Evolutionary conservation across 345 rosid genomes (phyloP).

Genomic region (Xanthoceras sorbifolium): DNA sequence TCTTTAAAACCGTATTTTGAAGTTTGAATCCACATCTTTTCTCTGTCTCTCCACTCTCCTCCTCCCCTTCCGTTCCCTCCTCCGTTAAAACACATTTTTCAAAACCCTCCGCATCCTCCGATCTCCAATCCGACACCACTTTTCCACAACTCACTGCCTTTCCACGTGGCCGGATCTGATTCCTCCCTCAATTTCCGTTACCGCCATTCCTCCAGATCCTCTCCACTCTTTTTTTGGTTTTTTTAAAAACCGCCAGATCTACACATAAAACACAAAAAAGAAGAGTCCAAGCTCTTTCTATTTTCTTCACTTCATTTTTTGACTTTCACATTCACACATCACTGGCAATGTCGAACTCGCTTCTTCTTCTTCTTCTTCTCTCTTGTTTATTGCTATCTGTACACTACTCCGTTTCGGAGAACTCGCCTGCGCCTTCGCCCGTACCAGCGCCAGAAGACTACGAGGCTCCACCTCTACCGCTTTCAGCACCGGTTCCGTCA

Average conservation of each 20-base stretch:
- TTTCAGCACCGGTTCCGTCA: background rate
- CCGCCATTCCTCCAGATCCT: background rate
- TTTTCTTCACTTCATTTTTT: background rate
- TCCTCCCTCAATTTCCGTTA: background rate
- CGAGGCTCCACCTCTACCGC: background rate
- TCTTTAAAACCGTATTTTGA: background rate
- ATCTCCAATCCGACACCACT: background rate
- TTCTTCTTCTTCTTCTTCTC: background rate
- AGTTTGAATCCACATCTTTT: too few species aligned
- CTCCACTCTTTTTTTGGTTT: background rate
- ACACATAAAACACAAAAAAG: background rate
- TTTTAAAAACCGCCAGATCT: constrained; percentile 22
- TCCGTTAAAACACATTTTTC: too few species aligned
- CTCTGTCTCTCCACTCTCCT: too few species aligned
- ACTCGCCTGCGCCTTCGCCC: background rate
- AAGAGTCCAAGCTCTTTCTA: background rate
- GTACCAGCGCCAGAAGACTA: background rate
- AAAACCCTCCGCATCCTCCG: background rate
- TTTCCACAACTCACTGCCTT: background rate
- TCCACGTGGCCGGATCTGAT: background rate
- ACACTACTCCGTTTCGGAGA: background rate
- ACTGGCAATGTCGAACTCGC: background rate
- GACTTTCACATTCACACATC: background rate
- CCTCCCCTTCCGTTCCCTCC: too few species aligned
- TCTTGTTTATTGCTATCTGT: background rate